Percentiles rank a stretch among this genome's conserved stretches.
Conservation (phyloP, 192 early-diverging fungal species). For the Oehlia diaphana region DNA sequence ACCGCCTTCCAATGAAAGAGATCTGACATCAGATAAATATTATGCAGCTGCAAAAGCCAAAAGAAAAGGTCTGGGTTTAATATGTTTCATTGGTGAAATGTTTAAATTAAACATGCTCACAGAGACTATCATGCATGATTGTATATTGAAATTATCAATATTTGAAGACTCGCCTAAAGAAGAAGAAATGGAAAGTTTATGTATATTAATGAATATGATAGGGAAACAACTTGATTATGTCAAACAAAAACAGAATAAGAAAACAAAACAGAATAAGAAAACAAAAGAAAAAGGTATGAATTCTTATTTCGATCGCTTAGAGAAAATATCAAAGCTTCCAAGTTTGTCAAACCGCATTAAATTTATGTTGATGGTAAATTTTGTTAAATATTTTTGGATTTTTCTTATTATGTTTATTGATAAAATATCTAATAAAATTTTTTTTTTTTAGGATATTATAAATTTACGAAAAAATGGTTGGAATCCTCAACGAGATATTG, state of each 20-base stretch:
- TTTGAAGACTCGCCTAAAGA: conserved; percentile 80
- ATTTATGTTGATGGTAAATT: conserved; percentile 74
- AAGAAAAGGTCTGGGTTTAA: conserved; percentile 88
- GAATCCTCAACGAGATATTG: conserved; percentile 61
- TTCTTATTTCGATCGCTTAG: conserved; percentile 80
- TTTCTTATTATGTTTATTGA: not conserved
- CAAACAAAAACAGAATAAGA: not conserved
- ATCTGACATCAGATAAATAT: conserved; percentile 76
- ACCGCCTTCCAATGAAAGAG: conserved; percentile 52
- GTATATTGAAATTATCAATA: conserved; percentile 77
- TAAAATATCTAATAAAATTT: not conserved
- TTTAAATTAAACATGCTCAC: conserved; percentile 89
- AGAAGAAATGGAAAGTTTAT: conserved; percentile 92
- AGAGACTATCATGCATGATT: conserved; percentile 93
- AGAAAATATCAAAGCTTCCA: conserved; percentile 66
- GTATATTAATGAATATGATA: conserved; percentile 84
- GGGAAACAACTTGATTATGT: conserved; percentile 77
- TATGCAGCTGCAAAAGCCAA: conserved; percentile 89
- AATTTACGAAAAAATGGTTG: conserved; percentile 80
- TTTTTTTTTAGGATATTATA: conserved; percentile 64
- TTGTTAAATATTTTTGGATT: not conserved
- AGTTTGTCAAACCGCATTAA: conserved; percentile 83
- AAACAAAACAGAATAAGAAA: conserved; percentile 40
- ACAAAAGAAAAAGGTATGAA: conserved; percentile 67
- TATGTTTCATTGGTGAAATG: conserved; percentile 93